phyloP scores from a whole-genome alignment of 2,329 filamentous ascomycete genomes.

The Coleophoma crateriformis region DNA sequence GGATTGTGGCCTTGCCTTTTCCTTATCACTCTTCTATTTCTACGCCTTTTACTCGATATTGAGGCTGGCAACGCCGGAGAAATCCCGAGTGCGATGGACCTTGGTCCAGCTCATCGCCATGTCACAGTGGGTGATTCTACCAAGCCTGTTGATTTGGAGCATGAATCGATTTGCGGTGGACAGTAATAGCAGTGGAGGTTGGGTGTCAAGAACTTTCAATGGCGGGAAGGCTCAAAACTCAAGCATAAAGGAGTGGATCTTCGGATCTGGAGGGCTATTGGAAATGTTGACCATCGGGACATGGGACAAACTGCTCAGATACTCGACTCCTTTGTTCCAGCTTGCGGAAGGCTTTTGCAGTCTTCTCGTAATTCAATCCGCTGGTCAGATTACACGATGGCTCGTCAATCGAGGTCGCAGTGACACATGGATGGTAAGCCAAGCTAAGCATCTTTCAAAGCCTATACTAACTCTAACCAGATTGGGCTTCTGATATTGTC shows the following conservation, averaged over 20 bases:
- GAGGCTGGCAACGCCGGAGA: conserved; percentile 74
- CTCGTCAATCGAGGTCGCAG: conserved; percentile 89
- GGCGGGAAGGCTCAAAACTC: conserved; percentile 58
- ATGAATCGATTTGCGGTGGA: conserved; percentile 94
- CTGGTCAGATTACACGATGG: conserved; percentile 91
- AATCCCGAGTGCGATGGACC: conserved; percentile 68
- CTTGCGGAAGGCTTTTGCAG: conserved; percentile 95
- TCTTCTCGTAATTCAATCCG: conserved; percentile 88
- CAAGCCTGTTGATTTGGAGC: conserved; percentile 86
- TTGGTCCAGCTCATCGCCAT: conserved; percentile 65
- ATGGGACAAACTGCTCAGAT: conserved; percentile 85
- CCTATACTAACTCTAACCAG: conserved; percentile 36
- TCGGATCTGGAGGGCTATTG: conserved; percentile 77
- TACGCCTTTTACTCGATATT: conserved; percentile 84
- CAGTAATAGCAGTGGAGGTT: conserved; percentile 62
- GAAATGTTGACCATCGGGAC: conserved; percentile 75
- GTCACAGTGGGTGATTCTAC: conserved; percentile 83
- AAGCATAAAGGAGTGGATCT: conserved; percentile 78
- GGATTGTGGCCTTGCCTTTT: conserved; percentile 91
- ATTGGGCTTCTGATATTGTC: conserved; percentile 84
- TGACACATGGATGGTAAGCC: conserved; percentile 90
- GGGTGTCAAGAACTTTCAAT: conserved; percentile 76
- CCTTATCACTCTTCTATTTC: conserved; percentile 80
- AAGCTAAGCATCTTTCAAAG: not conserved
- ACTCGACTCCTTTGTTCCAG: conserved; percentile 92